Percentiles rank a stretch among this genome's conserved stretches.
Evolutionary conservation across 2,329 filamentous ascomycete species (phyloP).

Genomic region (Alternaria viburni): DNA sequence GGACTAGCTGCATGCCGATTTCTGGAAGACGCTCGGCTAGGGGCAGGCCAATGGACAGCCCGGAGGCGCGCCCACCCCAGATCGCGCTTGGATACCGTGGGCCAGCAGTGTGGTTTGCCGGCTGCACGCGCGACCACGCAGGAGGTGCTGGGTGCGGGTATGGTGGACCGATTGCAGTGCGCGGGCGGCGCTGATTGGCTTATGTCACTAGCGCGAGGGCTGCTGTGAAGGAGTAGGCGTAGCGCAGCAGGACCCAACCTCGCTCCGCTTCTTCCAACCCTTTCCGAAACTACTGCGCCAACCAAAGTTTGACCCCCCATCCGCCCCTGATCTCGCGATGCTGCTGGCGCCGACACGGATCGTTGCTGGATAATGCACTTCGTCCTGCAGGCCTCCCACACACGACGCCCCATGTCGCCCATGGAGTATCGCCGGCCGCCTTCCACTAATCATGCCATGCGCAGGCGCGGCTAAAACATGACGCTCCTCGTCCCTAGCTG

Average conservation of each 20-base stretch:
- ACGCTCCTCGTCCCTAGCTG: slow-evolving; percentile 36
- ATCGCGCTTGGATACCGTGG: slow-evolving; percentile 41
- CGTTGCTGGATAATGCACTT: slow-evolving; percentile 22
- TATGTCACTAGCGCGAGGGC: neutral
- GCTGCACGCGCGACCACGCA: slow-evolving; percentile 35
- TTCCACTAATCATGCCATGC: slow-evolving; percentile 29
- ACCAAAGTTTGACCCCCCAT: slow-evolving; percentile 35
- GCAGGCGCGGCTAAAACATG: slow-evolving; percentile 44
- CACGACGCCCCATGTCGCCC: slow-evolving; percentile 13
- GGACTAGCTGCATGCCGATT: slow-evolving; percentile 31
- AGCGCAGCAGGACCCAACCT: slow-evolving; percentile 22
- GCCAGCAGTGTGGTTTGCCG: slow-evolving; percentile 42
- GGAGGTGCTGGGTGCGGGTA: slow-evolving; percentile 33
- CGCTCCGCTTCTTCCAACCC: slow-evolving; percentile 25
- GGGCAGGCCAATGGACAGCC: slow-evolving; percentile 25
- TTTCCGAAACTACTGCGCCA: slow-evolving; percentile 41
- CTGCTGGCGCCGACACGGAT: slow-evolving; percentile 23
- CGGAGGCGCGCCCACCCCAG: slow-evolving; percentile 34
- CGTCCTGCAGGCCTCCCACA: slow-evolving; percentile 6
- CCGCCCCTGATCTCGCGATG: slow-evolving; percentile 33
- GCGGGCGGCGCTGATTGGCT: slow-evolving; percentile 15
- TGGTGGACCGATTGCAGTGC: slow-evolving; percentile 19
- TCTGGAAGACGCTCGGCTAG: slow-evolving; percentile 44
- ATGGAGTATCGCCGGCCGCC: slow-evolving; percentile 24
- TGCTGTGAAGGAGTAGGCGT: slow-evolving; percentile 21